Evolutionary conservation across 2,329 filamentous ascomycete genomes (phyloP).

Genomic region (Sphaerulina populicola): DNA sequence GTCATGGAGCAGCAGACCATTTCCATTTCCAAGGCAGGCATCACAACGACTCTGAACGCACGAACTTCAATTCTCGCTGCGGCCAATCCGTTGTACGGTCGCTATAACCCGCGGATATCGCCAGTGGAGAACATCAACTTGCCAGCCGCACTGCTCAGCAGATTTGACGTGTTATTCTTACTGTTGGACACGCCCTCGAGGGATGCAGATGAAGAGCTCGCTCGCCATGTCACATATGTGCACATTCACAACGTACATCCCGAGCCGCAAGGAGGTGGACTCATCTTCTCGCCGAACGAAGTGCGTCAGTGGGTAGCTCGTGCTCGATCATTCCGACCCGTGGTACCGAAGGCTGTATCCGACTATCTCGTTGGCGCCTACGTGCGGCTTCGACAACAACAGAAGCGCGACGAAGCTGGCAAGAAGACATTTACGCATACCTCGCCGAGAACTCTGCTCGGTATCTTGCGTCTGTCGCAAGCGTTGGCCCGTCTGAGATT

Average conservation of each 20-base stretch:
- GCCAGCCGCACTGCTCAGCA: constrained; percentile 88
- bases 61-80: constrained; percentile 78
- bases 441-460: constrained; percentile 84
- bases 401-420: constrained; percentile 81
- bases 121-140: constrained; percentile 99
- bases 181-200: constrained; percentile 89
- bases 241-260: constrained; percentile 96
- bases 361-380: constrained; percentile 98
- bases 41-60: constrained; percentile 93
- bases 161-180: constrained; percentile 95
- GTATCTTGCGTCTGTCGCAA: constrained; percentile 85
- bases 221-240: constrained; percentile 89
- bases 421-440: constrained; percentile 93
- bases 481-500: constrained; percentile 89
- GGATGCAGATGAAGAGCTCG: constrained; percentile 84
- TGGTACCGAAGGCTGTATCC: constrained; percentile 73
- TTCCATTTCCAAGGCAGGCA: constrained; percentile 82
- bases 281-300: constrained; percentile 87
- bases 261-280: constrained; percentile 53
- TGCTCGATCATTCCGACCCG: constrained; percentile 79
- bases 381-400: constrained; percentile 83
- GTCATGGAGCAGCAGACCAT: constrained; percentile 86
- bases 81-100: constrained; percentile 92
- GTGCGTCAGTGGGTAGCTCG: constrained; percentile 94
- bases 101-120: constrained; percentile 94